Evolutionary conservation across 495 filamentous ascomycete genomes (phyloP).

Genomic region (Collariella sp.): DNA sequence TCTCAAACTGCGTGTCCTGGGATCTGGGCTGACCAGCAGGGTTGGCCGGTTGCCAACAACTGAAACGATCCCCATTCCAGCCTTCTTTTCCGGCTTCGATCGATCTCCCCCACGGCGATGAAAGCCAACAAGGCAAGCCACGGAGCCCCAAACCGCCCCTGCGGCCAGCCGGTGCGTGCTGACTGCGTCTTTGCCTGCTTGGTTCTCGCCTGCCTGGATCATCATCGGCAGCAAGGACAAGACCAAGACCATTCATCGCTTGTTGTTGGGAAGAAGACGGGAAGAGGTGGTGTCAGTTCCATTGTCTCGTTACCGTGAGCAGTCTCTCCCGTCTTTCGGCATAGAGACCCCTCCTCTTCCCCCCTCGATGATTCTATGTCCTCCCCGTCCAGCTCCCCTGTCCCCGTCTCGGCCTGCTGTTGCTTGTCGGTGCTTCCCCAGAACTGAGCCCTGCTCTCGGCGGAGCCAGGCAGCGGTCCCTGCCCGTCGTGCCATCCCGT

Average conservation of each 20-base stretch:
- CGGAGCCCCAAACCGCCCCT: too few relatives aligned
- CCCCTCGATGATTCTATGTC: background rate
- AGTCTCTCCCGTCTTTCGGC: background rate
- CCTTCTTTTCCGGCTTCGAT: constrained; percentile 5
- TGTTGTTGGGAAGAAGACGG: constrained; percentile 2
- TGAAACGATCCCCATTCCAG: constrained; percentile 13
- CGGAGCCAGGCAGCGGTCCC: constrained; percentile 14
- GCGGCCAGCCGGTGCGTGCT: too few relatives aligned
- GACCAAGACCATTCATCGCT: background rate
- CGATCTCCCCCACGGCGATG: constrained; percentile 12
- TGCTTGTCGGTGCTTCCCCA: constrained; percentile 12
- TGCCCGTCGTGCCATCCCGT: constrained; percentile 16
- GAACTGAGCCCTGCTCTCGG: background rate
- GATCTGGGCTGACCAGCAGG: constrained; percentile 19
- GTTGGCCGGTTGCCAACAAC: background rate
- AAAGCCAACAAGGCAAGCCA: background rate
- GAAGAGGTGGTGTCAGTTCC: constrained; percentile 14
- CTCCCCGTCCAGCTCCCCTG: background rate
- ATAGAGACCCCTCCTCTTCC: background rate
- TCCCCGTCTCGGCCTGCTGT: constrained; percentile 9
- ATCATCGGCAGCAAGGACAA: too few relatives aligned
- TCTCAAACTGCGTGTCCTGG: constrained; percentile 6
- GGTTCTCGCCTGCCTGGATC: background rate
- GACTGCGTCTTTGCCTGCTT: background rate
- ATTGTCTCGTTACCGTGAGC: constrained; percentile 1